These are phyloP conservation scores for Bacterosira constricta DNA, from an alignment of 108 stramenopile species.

Conservation along the genomic window DNA sequence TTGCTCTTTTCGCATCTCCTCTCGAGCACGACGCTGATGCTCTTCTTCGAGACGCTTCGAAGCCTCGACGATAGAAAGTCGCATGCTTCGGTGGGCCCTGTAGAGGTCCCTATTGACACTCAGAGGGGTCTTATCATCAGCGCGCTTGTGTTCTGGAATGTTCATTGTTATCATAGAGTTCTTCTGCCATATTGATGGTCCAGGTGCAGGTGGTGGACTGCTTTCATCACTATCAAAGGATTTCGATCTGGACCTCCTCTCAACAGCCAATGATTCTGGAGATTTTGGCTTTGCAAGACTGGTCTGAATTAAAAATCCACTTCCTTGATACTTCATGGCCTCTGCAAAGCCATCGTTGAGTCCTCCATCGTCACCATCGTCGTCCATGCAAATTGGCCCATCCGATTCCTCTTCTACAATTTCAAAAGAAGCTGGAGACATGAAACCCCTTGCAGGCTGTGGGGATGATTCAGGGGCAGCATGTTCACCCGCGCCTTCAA, in stretches of 20 bases:
- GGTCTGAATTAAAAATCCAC: slow-evolving; percentile 27
- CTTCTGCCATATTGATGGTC: background rate
- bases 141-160: slow-evolving; percentile 38
- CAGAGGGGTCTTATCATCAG: slow-evolving; percentile 36
- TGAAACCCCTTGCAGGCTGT: slow-evolving; percentile 14
- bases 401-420: slow-evolving; percentile 14
- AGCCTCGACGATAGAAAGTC: slow-evolving; percentile 61
- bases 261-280: background rate
- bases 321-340: slow-evolving; percentile 31
- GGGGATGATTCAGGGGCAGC: background rate
- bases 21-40: slow-evolving; percentile 47
- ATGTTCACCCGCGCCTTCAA: slow-evolving; percentile 6
- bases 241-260: slow-evolving; percentile 30
- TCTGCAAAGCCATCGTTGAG: slow-evolving; percentile 44
- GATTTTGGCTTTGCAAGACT: slow-evolving; percentile 12
- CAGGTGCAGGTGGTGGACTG: background rate
- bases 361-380: slow-evolving; percentile 22
- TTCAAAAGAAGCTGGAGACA: slow-evolving; percentile 36
- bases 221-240: slow-evolving; percentile 34
- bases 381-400: slow-evolving; percentile 40
- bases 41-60: slow-evolving; percentile 65
- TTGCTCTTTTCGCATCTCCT: slow-evolving; percentile 51
- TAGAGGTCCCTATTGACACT: slow-evolving; percentile 54
- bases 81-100: slow-evolving; percentile 61
- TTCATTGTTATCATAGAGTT: slow-evolving; percentile 35